Base-by-base conservation (phyloP, 2,329 filamentous ascomycete species). In the Juglanconis juglandina region DNA sequence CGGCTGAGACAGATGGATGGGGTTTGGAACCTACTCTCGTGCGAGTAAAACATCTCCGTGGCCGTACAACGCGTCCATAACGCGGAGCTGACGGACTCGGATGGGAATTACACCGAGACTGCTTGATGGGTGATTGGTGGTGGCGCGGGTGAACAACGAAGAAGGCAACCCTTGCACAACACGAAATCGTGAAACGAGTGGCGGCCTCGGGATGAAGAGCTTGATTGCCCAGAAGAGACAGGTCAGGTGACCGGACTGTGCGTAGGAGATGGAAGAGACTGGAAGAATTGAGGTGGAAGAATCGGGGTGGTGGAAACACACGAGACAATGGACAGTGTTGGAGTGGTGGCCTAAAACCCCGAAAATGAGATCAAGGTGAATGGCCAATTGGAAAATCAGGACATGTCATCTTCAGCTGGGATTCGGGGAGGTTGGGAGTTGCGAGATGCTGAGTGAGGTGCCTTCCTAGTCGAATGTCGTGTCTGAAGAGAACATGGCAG, bases 1-100 rank as follows among this genome's bases (percentile, higher is more conserved):
- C 49, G 75, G 70, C 11, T 42, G 24, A 4, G 0, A 5, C 11
- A 9, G 11, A 30, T 13, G 33, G n/a, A 14, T 8, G 32, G 14
- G 34, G 13, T n/a, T 9, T 44, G 4, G 41, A n/a, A 75, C 87
- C 71, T 79, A 95, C 94, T 91, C 76, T 97, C 93, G 77, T 96
- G 91, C 68, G 91, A 96, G 78, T 96, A 98, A 73, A 97, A 97
- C 93, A 97, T 97, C 34, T 41, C n/a, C 11, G 41, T 30, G 44
- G 14, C 24, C 48, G 54, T 30, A 8, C 34, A 4, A 24, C 54
- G 32, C 58, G 54, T 48, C 46, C 50, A 33, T 24, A 49, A 34
- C 48, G 47, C 42, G 42, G 17, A 5, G 42, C 34, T 17, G 30
- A 17, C 42, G 7, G 39, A 30, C 17, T 53, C 6, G 30, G 35